phyloP scores from a whole-genome alignment of 2,329 filamentous ascomycete species.

The Beauveria caledonica region DNA sequence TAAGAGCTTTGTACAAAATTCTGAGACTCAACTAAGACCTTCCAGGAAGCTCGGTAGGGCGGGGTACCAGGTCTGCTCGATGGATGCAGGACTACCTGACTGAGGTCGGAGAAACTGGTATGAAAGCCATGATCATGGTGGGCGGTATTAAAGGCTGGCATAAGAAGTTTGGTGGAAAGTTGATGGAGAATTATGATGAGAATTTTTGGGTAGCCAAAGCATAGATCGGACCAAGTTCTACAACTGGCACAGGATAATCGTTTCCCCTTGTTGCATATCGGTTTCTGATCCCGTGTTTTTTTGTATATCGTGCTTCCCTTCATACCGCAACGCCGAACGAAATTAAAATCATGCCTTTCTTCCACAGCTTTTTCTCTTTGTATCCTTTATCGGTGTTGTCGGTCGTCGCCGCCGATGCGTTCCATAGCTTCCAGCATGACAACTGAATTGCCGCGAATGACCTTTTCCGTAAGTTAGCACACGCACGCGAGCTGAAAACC shows the following conservation, averaged over 20 bases:
- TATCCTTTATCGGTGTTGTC: conserved; percentile 24
- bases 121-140: conserved; percentile 39
- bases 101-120: conserved; percentile 32
- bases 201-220: conserved; percentile 24
- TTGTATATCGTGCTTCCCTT: conserved; percentile 10
- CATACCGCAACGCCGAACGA: conserved; percentile 29
- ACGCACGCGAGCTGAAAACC: background rate
- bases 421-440: conserved; percentile 89
- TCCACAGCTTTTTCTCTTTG: background rate
- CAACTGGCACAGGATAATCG: background rate
- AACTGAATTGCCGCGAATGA: conserved; percentile 95
- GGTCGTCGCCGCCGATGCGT: conserved; percentile 56
- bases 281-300: conserved; percentile 16
- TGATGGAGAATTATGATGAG: conserved; percentile 45
- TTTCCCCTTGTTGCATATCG: conserved; percentile 11
- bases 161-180: conserved; percentile 34
- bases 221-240: background rate
- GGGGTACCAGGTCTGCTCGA: conserved; percentile 43
- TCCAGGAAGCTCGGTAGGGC: conserved; percentile 41
- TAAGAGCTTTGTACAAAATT: conserved; percentile 16
- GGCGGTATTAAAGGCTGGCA: conserved; percentile 50
- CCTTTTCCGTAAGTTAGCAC: conserved; percentile 35
- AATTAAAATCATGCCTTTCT: conserved; percentile 16
- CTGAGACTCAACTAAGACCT: background rate
- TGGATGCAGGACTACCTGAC: conserved; percentile 51